phyloP scores from a whole-genome alignment of 2,329 filamentous ascomycete species.

The Colletotrichum falcatum region DNA sequence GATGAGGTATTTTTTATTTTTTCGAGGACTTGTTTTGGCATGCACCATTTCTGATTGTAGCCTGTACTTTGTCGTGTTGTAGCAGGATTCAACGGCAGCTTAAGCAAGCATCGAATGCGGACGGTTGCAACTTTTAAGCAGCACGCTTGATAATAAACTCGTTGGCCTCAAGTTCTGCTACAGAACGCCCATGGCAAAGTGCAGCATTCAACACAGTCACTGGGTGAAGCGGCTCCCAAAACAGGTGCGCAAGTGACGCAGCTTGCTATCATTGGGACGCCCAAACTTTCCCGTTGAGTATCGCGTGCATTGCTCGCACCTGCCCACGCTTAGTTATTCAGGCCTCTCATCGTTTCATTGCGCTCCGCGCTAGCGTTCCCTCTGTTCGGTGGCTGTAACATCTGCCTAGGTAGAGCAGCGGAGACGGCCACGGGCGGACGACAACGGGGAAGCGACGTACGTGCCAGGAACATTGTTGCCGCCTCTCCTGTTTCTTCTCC shows the following conservation, averaged over 20 bases:
- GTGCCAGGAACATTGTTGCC: background rate
- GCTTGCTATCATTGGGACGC: background rate
- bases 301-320: background rate
- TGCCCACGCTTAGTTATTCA: background rate
- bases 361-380: background rate
- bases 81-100: background rate
- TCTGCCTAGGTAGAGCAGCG: no score
- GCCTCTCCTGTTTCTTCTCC: background rate
- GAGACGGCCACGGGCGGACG: no score
- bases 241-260: background rate
- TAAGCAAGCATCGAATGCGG: conserved; percentile 6
- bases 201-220: background rate
- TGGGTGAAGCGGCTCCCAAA: background rate
- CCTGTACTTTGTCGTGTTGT: background rate
- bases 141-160: background rate
- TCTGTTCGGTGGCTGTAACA: background rate
- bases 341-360: background rate
- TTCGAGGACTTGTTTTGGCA: conserved; percentile 12
- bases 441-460: no score
- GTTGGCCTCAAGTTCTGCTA: background rate
- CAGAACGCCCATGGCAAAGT: background rate
- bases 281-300: background rate
- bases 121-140: conserved; percentile 11
- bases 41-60: background rate
- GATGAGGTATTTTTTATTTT: conserved; percentile 7